Evolutionary conservation across 495 filamentous ascomycete species (phyloP), one percentile per base, ranked within the genome.

Genomic region (Letharia columbiana): DNA sequence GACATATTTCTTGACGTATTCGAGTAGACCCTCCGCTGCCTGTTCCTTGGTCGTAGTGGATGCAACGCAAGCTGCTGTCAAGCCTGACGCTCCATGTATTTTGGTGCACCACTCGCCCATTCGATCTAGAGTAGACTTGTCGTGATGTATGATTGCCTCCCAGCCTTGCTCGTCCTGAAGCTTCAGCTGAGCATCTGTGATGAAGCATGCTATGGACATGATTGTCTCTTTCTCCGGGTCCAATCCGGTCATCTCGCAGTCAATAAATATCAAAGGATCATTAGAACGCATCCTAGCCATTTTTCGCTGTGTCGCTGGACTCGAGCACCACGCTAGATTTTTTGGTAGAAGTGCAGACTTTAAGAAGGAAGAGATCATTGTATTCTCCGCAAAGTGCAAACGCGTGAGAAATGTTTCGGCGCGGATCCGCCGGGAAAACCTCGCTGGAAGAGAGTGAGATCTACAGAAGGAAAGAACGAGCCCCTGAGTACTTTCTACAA

Each of bases 161-260:
- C 87, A 94, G 66, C 94, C 94, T 33, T 81, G 74, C 17, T 84
- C 76, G 56, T 97, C 92, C 17, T 96, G 76, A 39, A 96, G 72
- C 49, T 90, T 80, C 33, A 98, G 83, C 47, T 92, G 76, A 54
- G 82, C 80, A 70, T 93, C 86, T 11, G 95, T 98, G 73, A 98
- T 84, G 77, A 95, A 89, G 78, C 94, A 98, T 75, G 88, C 94
- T 41, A 98, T 89, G 73, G 95, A 91, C 69, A 98, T 84, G 71
- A 98, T 96, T 20, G 85, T 83, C 71, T 98, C 95, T 28, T 75
- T 83, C 40, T 88, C 83, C 3, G 85, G 78, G 74, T 96, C 81
- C 6, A 98, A 85, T 5, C 94, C 94, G 4, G 95, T 97, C 94
- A 98, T 98, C 92, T 96, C 91, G 74, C 91, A 95, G 74, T 95